Evolutionary conservation across 2,329 filamentous ascomycete genomes (phyloP), one percentile per base, ranked within the genome.

Genomic region (Apiospora phragmitis): DNA sequence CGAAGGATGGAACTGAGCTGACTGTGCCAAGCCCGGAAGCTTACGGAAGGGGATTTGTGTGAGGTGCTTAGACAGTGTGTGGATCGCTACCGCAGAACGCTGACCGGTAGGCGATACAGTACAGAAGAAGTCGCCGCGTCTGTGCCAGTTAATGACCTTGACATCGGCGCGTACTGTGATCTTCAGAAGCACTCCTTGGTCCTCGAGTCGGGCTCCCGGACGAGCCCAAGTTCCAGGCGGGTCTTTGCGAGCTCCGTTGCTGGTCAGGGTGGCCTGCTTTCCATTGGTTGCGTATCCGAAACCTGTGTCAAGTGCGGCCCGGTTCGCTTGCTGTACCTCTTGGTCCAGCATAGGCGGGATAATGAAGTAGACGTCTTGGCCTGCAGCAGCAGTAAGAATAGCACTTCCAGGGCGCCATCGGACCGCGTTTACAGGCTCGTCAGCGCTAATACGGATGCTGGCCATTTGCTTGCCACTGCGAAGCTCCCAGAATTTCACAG

Each of bases 11-110:
- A 99, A 99, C 75, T 95, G 94, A 5, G 94, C 95, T 1, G 93
- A 92, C 82, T 98, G 95, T 1, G 95, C 88, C 70, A 93, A 87
- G 66, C 92, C 94, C 66, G 94, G 91, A 41, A 89, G 81, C 69
- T 87, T 87, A 72, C 94, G 92, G 90, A 99, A 98, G 35, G 96
- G 97, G 74, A 96, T 91, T 81, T 99, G 96, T 3, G 94, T 98
- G 65, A 95, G 88, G 83, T 99, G 96, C 81, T 97, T 97, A 70
- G 93, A 96, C 72, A 99, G 86, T 0, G 95, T 98, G 84, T 99
- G 96, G 73, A 99, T 97, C 69, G 94, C 92, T 69, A 99, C 94
- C 5, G 96, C 94, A 77, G 89, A 92, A 75, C 89, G 88, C 78
- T 93, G 91, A 42, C 93, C 93, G 16, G 89, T 88, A 0, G 96